These are phyloP conservation scores for Lactifluus echinatus DNA, from an alignment of 768 basidiomycete species.

Conservation along the genomic window DNA sequence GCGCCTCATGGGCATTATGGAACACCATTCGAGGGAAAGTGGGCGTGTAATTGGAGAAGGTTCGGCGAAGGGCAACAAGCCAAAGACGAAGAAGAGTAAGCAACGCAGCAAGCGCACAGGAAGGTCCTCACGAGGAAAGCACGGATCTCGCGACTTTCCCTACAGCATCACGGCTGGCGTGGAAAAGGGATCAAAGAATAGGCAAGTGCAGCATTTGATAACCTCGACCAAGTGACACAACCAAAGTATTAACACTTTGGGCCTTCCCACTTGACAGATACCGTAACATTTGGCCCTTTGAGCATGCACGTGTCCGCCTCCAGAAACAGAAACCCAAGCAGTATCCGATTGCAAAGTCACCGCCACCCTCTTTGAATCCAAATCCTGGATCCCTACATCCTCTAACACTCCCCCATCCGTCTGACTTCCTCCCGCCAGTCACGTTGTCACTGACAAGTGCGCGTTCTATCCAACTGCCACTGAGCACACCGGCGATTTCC, in stretches of 20 bases:
- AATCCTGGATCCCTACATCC: constrained; percentile 10
- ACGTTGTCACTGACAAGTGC: not conserved
- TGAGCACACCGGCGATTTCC: constrained; percentile 10
- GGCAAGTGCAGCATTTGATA: constrained; percentile 38
- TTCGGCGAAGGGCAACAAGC: constrained; percentile 8
- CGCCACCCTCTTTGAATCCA: not conserved
- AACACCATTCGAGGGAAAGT: constrained; percentile 71
- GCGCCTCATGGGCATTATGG: constrained; percentile 83
- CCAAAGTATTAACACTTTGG: not conserved
- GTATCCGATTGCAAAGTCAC: not conserved
- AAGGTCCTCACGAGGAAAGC: constrained; percentile 13
- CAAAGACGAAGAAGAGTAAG: constrained; percentile 22
- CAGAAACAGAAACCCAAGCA: constrained; percentile 16
- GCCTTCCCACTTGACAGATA: constrained; percentile 43
- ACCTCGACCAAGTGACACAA: not conserved
- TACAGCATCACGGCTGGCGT: constrained; percentile 94
- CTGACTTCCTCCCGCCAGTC: constrained; percentile 17
- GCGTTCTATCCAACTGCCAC: constrained; percentile 9
- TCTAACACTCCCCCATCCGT: constrained; percentile 10
- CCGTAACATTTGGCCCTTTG: constrained; percentile 96
- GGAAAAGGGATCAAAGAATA: constrained; percentile 90
- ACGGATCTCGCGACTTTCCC: constrained; percentile 42
- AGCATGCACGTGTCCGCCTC: constrained; percentile 84
- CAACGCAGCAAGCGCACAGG: constrained; percentile 15
- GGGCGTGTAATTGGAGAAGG: constrained; percentile 23